phyloP scores from a whole-genome alignment of 1,139 yeast species.

The Yamadazyma triangularis region DNA sequence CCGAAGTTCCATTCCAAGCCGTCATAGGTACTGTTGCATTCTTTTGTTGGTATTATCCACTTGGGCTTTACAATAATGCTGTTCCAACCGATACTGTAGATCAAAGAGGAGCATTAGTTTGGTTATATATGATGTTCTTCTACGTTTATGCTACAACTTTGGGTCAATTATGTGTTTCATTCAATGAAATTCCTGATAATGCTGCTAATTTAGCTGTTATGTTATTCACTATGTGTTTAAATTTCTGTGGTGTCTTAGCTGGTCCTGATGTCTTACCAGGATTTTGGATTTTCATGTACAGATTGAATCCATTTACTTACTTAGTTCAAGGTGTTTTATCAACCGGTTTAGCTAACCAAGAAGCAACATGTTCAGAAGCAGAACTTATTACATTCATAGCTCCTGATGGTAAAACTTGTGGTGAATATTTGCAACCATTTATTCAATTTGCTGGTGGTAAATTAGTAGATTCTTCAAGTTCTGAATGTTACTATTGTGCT shows the following conservation, averaged over 20 bases:
- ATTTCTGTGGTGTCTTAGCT: constrained; percentile 81
- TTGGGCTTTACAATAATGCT: constrained; percentile 34
- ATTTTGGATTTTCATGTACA: constrained; percentile 55
- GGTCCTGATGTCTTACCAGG: constrained; percentile 49
- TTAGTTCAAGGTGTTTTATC: constrained; percentile 35
- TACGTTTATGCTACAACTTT: constrained; percentile 58
- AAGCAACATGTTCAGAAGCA: constrained; percentile 21
- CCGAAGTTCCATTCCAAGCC: constrained; percentile 33
- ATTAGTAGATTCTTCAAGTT: constrained; percentile 36
- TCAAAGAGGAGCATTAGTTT: constrained; percentile 61
- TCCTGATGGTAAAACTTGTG: constrained; percentile 54
- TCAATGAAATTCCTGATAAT: constrained; percentile 61
- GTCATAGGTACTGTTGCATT: constrained; percentile 30
- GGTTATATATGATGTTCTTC: constrained; percentile 54
- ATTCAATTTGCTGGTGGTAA: constrained; percentile 47
- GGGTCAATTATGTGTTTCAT: constrained; percentile 63
- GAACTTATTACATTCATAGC: constrained; percentile 26
- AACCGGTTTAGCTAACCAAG: constrained; percentile 32
- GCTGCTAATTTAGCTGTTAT: constrained; percentile 68
- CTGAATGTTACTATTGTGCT: constrained; percentile 47
- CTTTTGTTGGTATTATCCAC: constrained; percentile 41
- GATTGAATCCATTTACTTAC: constrained; percentile 66
- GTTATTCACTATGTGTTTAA: constrained; percentile 55
- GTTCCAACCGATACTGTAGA: constrained; percentile 23
- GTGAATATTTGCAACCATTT: constrained; percentile 44